Base-by-base conservation (phyloP, 1,139 yeast genomes). In the Lodderomyces oxycetoniae region DNA sequence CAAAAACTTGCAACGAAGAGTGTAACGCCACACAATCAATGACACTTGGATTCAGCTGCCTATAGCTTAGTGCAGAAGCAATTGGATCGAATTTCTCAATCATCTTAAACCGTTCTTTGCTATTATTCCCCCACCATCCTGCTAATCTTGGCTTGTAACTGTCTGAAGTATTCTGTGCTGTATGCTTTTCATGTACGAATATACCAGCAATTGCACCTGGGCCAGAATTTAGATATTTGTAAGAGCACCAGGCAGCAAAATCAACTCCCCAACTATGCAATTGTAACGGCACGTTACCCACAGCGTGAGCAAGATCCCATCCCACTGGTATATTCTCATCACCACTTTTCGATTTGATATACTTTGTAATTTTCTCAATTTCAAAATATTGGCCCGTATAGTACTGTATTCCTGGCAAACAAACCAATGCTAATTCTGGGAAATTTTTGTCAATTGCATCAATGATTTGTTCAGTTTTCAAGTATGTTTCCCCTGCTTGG, bases 41-140 rank as follows among this genome's bases (percentile, higher is more conserved):
- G 2, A 87, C 96, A 34, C 89, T 78, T 1, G 96, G 96, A 56
- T 89, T 89, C n/a, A 95, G 84, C 61, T 88, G 94, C 46, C 95
- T 70, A 57, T 79, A 89, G 0, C 95, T 93, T 17, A 84, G 66
- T 0, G 96, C 97, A 17, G 93, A 83, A 9, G 71, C 64, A 21
- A 84, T 81, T 0, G 96, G 95, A 40, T 80, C 82, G 46, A 87
- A 89, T 29, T 66, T 53, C 50, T 84, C 93, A 38, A 71, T 57
- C 97, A 89, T 89, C 46, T 79, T 68, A 55, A 89, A 89, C 41
- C 96, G 63, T 21, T 76, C 77, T 2, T 50, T 46, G 0, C 80
- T 63, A 45, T 83, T 77, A 52, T 86, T 88, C 1, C 96, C 96
- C 96, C 97, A 89, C 97, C 97, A 89, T 1, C 97, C 97, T 0